Evolutionary conservation across 306 rosid species (phyloP).

Genomic region (Vigna angularis): DNA sequence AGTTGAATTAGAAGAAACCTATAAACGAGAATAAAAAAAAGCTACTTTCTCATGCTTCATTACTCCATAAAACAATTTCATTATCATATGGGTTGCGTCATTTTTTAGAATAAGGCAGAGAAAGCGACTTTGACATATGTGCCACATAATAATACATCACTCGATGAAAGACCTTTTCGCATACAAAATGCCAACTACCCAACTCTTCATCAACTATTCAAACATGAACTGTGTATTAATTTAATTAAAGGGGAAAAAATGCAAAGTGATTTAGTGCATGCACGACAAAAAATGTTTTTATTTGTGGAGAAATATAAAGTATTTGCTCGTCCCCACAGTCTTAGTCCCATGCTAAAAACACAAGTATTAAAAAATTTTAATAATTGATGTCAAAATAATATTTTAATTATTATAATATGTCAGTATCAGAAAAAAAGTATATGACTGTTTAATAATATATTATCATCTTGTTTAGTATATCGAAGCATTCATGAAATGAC

Average conservation of each 20-base stretch:
- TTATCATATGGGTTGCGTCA: neutral
- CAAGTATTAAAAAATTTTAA: neutral
- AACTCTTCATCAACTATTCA: slow-evolving; percentile 26
- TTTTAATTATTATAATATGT: neutral
- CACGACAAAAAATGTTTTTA: slow-evolving; percentile 1
- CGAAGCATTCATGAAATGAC: neutral
- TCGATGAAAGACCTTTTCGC: neutral
- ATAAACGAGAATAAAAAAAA: too few species aligned
- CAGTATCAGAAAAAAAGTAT: neutral
- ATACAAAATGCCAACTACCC: neutral
- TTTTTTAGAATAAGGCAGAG: neutral
- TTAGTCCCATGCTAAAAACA: neutral
- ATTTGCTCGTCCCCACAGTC: neutral
- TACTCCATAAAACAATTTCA: neutral
- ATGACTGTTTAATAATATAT: neutral
- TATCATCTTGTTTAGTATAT: neutral
- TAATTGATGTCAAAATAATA: neutral
- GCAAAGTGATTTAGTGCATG: slow-evolving; percentile 14
- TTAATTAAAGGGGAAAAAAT: neutral
- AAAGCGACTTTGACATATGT: slow-evolving; percentile 31
- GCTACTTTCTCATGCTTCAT: too few species aligned
- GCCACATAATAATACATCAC: slow-evolving; percentile 4
- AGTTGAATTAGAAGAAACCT: too few species aligned
- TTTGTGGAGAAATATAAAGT: neutral
- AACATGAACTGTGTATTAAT: neutral